Conservation (phyloP, 116 monocot genomes). For the Dioscorea cayenensis region DNA sequence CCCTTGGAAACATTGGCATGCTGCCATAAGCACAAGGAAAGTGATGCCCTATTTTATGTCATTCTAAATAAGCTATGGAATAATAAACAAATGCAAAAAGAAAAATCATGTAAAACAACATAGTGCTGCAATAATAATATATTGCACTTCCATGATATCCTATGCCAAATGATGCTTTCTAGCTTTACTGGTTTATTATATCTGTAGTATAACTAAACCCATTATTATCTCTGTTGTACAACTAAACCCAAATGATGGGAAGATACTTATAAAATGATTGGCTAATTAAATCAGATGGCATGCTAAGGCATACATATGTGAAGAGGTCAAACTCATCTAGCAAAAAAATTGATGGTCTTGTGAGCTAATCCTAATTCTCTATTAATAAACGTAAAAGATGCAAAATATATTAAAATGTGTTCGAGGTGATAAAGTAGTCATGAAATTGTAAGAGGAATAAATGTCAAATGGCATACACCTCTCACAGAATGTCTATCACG, state of each 20-base stretch:
- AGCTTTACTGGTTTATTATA: no score
- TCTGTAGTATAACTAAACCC: not conserved
- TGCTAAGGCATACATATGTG: conserved; percentile 44
- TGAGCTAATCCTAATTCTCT: conserved; percentile 94
- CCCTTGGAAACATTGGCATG: conserved; percentile 40
- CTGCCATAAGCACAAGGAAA: not conserved
- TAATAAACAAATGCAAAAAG: no score
- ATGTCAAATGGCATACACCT: not conserved
- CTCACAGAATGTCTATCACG: conserved; percentile 81
- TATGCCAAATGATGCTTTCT: no score
- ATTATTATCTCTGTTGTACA: not conserved
- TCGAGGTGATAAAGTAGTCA: not conserved
- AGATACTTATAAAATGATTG: no score
- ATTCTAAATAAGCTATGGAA: no score
- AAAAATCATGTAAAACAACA: no score
- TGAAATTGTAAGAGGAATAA: not conserved
- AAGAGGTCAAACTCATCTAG: conserved; percentile 94
- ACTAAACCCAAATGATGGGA: not conserved
- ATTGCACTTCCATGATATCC: no score
- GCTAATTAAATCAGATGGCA: not conserved
- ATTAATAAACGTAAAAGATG: conserved; percentile 6
- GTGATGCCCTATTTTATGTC: no score
- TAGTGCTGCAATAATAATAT: no score
- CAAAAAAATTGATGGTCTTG: conserved; percentile 68
- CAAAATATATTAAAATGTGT: not conserved